Evolutionary conservation across 805 yeast genomes (phyloP).

Genomic region (Myxozyma nipponensis): DNA sequence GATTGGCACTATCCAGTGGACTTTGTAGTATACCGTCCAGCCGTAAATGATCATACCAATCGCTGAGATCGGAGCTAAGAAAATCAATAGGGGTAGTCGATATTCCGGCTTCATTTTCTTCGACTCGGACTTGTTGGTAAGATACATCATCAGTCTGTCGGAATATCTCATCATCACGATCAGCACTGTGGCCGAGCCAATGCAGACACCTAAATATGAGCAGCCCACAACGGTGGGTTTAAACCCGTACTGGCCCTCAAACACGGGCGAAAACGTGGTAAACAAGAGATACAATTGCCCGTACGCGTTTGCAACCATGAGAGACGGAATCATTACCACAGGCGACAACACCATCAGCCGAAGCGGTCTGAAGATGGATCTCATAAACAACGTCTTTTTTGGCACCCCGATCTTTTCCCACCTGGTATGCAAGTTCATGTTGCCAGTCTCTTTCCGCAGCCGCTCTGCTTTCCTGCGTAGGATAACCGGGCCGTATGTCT

Average conservation of each 20-base stretch:
- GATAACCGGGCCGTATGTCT: constrained; percentile 57
- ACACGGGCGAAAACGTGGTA: constrained; percentile 54
- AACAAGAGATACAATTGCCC: constrained; percentile 61
- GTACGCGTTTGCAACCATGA: constrained; percentile 61
- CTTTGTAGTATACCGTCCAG: constrained; percentile 56
- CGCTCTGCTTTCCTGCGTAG: constrained; percentile 46
- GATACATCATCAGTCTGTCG: constrained; percentile 41
- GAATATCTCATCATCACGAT: constrained; percentile 47
- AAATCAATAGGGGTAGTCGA: constrained; percentile 51
- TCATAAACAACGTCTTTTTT: constrained; percentile 13
- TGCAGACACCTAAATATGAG: constrained; percentile 55
- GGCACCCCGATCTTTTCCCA: constrained; percentile 43
- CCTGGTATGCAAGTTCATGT: constrained; percentile 53
- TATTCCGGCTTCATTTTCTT: constrained; percentile 63
- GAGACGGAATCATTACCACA: constrained; percentile 59
- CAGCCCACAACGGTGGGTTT: constrained; percentile 45
- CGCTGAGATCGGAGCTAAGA: constrained; percentile 51
- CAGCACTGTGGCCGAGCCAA: constrained; percentile 53
- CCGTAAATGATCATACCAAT: constrained; percentile 64
- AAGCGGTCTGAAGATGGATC: constrained; percentile 56
- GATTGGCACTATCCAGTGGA: constrained; percentile 61
- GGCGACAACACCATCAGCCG: constrained; percentile 54
- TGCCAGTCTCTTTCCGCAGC: constrained; percentile 53
- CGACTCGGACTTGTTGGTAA: constrained; percentile 42
- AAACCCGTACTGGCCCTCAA: constrained; percentile 47